A percentile compares a stretch with the other conserved stretches of the same genome.
These are phyloP conservation scores for Fusarium verticillioides DNA, from an alignment of 2,329 filamentous ascomycete genomes.

Conservation along the genomic window DNA sequence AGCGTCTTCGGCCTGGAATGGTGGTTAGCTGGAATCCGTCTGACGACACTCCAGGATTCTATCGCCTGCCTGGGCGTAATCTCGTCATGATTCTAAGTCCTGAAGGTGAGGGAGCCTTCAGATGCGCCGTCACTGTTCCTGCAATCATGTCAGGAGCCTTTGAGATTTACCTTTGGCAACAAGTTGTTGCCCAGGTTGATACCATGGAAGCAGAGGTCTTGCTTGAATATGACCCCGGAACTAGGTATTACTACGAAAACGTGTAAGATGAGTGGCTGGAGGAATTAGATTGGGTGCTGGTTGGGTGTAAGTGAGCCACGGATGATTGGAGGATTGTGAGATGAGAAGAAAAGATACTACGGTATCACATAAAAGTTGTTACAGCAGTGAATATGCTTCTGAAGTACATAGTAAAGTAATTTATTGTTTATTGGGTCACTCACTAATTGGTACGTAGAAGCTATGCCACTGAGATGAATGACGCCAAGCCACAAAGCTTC, in stretches of 20 bases:
- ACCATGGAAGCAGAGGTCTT: constrained; percentile 55
- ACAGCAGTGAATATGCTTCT: neutral
- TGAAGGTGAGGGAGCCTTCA: constrained; percentile 42
- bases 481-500: neutral
- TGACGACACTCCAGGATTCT: constrained; percentile 22
- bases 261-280: constrained; percentile 15
- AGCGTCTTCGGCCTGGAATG: constrained; percentile 57
- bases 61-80: constrained; percentile 36
- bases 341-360: neutral
- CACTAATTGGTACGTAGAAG: neutral
- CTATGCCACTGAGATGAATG: neutral
- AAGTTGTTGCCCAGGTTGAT: constrained; percentile 48
- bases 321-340: neutral
- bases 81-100: constrained; percentile 50
- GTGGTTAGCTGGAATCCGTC: constrained; percentile 49
- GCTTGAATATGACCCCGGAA: constrained; percentile 56
- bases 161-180: constrained; percentile 54
- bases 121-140: constrained; percentile 53
- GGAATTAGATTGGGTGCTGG: neutral
- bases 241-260: constrained; percentile 56
- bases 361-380: neutral
- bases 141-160: constrained; percentile 51
- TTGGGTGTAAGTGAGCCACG: neutral
- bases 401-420: neutral
- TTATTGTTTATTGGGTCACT: too few species aligned